phyloP scores from a whole-genome alignment of 2,329 filamentous ascomycete species.

The Epichloe festucae region DNA sequence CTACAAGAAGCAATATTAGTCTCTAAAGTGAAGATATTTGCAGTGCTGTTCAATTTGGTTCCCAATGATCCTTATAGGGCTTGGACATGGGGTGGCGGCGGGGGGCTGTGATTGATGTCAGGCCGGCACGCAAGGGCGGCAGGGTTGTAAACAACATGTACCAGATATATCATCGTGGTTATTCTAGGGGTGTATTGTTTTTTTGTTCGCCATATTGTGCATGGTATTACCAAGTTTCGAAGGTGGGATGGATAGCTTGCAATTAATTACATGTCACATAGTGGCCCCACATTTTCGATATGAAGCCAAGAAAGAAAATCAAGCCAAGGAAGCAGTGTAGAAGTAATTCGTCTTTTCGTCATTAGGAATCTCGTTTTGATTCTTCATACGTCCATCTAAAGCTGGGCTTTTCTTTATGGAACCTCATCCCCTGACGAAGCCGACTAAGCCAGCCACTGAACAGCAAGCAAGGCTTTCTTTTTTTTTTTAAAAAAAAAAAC shows the following conservation, averaged over 20 bases:
- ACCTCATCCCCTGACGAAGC: slow-evolving; percentile 23
- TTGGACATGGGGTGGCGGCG: slow-evolving; percentile 3
- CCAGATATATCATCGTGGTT: too few species aligned
- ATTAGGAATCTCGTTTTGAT: slow-evolving; percentile 7
- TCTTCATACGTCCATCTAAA: slow-evolving; percentile 20
- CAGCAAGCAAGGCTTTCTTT: slow-evolving; percentile 17
- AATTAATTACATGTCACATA: too few species aligned
- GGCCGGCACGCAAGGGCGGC: too few species aligned
- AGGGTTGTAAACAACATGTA: too few species aligned
- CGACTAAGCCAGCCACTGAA: slow-evolving; percentile 16
- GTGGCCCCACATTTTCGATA: too few species aligned
- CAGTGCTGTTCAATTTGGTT: slow-evolving; percentile 3
- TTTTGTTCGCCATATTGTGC: too few species aligned
- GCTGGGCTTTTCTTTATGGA: slow-evolving; percentile 19
- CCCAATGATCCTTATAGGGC: slow-evolving; percentile 3
- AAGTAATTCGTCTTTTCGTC: neutral
- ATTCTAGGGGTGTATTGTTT: too few species aligned
- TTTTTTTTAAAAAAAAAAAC: neutral
- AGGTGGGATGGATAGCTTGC: too few species aligned
- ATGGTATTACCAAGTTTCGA: too few species aligned
- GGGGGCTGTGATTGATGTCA: neutral
- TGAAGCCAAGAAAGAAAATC: too few species aligned
- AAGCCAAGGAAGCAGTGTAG: neutral
- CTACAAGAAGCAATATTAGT: neutral
- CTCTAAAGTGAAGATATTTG: neutral